A percentile compares a stretch with the other conserved stretches of the same genome.
These are phyloP conservation scores for Colletotrichum somersetense DNA, from an alignment of 2,329 filamentous ascomycete genomes.

Conservation along the genomic window DNA sequence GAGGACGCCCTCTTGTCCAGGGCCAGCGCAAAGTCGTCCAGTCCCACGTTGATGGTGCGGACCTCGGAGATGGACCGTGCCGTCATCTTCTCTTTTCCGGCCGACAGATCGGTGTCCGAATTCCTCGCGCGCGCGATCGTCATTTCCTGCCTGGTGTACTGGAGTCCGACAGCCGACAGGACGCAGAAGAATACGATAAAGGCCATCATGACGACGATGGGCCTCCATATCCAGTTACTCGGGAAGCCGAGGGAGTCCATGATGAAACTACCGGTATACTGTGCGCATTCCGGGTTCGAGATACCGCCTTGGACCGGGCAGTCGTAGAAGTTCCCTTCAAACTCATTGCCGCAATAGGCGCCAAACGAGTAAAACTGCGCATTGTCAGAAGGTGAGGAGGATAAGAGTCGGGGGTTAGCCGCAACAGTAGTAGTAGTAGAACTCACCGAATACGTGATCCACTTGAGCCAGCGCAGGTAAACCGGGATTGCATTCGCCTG, in stretches of 20 bases:
- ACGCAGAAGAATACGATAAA: slow-evolving; percentile 75
- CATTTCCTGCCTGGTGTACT: slow-evolving; percentile 76
- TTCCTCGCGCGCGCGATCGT: slow-evolving; percentile 73
- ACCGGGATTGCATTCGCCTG: slow-evolving; percentile 79
- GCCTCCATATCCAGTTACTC: slow-evolving; percentile 73
- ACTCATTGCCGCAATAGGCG: slow-evolving; percentile 79
- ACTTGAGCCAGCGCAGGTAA: slow-evolving; percentile 84
- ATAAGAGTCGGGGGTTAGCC: slow-evolving; percentile 43
- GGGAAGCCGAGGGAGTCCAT: slow-evolving; percentile 78
- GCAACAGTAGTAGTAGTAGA: slow-evolving; percentile 48
- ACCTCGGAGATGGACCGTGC: slow-evolving; percentile 64
- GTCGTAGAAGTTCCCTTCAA: slow-evolving; percentile 77
- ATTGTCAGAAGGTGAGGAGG: slow-evolving; percentile 41
- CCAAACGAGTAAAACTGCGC: slow-evolving; percentile 77
- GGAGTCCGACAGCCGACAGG: slow-evolving; percentile 71
- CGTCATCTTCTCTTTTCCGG: slow-evolving; percentile 78
- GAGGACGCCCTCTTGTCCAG: slow-evolving; percentile 71
- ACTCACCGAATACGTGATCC: slow-evolving; percentile 69
- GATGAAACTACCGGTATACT: slow-evolving; percentile 78
- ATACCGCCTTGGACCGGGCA: slow-evolving; percentile 75
- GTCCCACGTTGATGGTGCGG: slow-evolving; percentile 72
- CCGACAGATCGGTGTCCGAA: slow-evolving; percentile 72
- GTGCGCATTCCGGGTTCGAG: slow-evolving; percentile 72
- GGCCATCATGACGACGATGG: slow-evolving; percentile 71
- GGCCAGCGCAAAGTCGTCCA: slow-evolving; percentile 73